phyloP scores from a whole-genome alignment of 164 flowering plant species.

The Euptelea pleiosperma region DNA sequence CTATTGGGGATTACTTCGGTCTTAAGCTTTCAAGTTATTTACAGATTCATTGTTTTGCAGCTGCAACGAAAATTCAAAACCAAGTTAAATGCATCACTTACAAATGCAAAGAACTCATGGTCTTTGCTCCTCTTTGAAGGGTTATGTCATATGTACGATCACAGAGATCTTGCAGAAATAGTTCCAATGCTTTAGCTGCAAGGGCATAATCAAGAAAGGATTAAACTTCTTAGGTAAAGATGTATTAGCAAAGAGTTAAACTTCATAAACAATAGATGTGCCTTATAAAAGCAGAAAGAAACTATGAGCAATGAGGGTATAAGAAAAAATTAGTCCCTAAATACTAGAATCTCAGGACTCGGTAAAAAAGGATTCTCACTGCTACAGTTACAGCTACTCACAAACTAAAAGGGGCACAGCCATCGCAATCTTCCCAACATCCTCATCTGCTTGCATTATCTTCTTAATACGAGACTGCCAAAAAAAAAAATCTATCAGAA shows the following conservation, averaged over 20 bases:
- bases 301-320: too few species aligned
- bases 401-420: slow-evolving; percentile 87
- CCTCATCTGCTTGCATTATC: slow-evolving; percentile 94
- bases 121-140: slow-evolving; percentile 78
- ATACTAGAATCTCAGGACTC: background rate
- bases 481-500: background rate
- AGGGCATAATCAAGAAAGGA: background rate
- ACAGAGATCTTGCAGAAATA: slow-evolving; percentile 84
- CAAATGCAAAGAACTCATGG: slow-evolving; percentile 69
- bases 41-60: too few species aligned
- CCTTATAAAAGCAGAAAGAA: too few species aligned
- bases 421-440: slow-evolving; percentile 83
- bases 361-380: background rate
- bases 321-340: too few species aligned
- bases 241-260: too few species aligned
- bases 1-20: too few species aligned
- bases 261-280: too few species aligned
- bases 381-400: slow-evolving; percentile 28
- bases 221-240: too few species aligned
- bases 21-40: too few species aligned
- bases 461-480: slow-evolving; percentile 81
- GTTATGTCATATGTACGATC: slow-evolving; percentile 79
- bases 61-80: too few species aligned
- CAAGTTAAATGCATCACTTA: slow-evolving; percentile 34
- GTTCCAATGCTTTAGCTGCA: slow-evolving; percentile 86